Evolutionary conservation across 2,329 filamentous ascomycete genomes (phyloP), one percentile per base, ranked within the genome.

Genomic region (Pleomassaria siparia): DNA sequence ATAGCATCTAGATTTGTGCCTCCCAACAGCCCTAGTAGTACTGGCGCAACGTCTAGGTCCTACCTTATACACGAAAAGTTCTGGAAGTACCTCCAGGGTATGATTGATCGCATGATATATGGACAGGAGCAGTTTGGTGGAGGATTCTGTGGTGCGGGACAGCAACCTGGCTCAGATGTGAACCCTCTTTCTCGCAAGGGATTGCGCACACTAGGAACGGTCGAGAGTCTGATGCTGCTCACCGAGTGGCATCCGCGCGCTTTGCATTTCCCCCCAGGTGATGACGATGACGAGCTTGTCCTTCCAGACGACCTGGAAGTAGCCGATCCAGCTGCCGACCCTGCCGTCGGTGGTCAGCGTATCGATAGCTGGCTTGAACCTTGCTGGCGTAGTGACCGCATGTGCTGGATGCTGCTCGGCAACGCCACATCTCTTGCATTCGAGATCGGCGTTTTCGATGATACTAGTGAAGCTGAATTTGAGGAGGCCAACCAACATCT

Each of bases 191-290:
- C 76, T 13, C 74, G 80, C 12, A 81, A 79, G 55, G 94, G 91
- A 57, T 75, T 97, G 44, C 82, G 94, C 43, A 96, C 92, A 0
- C 76, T 99, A 3, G 94, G 94, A 13, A 96, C 92, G 0, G 90
- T 99, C 21, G 94, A 99, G 73, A 95, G 91, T 26, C 75, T 99
- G 25, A 85, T 99, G 78, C 86, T 99, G 21, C 76, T 99, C 36
- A 97, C 92, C 1, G 94, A 99, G 65, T 99, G 94, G 92, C 92
- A 97, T 69, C 94, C 94, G 4, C 84, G 92, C 5, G 91, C 91
- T 13, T 79, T 99, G 50, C 92, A 97, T 69, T 99, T 97, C 63
- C 94, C 94, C 2, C 83, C 84, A 1, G 81, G 82, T 37, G 82
- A 85, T 48, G 83, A 85, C 53, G 84, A 85, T 50, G 82, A 84